Percentiles rank a stretch among this genome's conserved stretches.
phyloP scores from a whole-genome alignment of 257 asterid species.

The Schizonepeta tenuifolia region DNA sequence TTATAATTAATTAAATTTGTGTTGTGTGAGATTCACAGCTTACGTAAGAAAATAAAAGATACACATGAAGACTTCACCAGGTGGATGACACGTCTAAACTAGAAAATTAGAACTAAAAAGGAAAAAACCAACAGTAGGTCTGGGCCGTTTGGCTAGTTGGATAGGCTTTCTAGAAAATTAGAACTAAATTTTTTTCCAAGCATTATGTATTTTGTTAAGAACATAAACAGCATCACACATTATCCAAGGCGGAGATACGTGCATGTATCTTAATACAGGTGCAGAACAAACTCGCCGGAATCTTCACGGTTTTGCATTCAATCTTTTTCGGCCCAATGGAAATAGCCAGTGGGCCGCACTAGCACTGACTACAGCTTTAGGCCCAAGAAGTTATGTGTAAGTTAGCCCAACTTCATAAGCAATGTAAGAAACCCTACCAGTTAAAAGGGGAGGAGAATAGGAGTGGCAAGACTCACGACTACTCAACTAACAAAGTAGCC shows the following conservation, averaged over 20 bases:
- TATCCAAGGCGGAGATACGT: not conserved
- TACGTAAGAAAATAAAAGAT: conserved; percentile 7
- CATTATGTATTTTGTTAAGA: not conserved
- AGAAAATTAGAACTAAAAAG: not conserved
- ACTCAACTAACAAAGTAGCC: conserved; percentile 25
- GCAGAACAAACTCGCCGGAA: conserved; percentile 14
- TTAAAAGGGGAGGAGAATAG: conserved; percentile 10
- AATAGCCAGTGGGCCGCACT: conserved; percentile 10
- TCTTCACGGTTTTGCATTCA: conserved; percentile 3
- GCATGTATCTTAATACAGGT: not conserved
- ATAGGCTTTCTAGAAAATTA: not conserved
- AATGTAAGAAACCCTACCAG: conserved; percentile 31
- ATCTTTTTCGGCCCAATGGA: conserved; percentile 26
- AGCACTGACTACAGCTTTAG: not conserved
- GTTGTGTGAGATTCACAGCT: conserved; percentile 1
- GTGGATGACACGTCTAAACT: not conserved
- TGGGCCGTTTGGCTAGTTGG: not conserved
- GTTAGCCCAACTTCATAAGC: conserved; percentile 31
- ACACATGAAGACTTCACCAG: conserved; percentile 1
- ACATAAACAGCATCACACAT: conserved; percentile 4
- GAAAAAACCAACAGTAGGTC: conserved; percentile 17
- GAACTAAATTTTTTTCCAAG: conserved; percentile 16
- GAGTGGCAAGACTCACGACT: conserved; percentile 13
- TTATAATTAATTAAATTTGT: not conserved
- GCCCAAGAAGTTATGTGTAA: conserved; percentile 28